Conservation (phyloP, 2,329 filamentous ascomycete genomes). For the Diaporthe destruens region DNA sequence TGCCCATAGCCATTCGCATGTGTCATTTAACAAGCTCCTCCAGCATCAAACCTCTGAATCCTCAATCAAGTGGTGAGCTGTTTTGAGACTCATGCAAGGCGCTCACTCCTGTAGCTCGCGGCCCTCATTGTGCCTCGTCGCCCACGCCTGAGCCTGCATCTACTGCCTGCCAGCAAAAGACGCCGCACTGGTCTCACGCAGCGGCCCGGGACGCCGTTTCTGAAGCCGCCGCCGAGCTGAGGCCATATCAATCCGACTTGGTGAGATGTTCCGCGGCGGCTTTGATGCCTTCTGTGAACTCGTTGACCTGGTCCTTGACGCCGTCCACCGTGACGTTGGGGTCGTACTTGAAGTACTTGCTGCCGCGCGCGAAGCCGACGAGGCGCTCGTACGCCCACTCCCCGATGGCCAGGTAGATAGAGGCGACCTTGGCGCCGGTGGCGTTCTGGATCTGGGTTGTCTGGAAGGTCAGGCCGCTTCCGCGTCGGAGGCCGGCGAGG, state of each 20-base stretch:
- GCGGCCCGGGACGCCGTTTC: not conserved
- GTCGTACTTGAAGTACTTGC: slow-evolving; percentile 40
- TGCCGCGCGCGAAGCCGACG: slow-evolving; percentile 37
- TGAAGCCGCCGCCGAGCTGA: not conserved
- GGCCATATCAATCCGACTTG: not conserved
- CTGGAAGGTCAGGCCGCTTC: slow-evolving; percentile 41
- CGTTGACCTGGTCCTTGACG: slow-evolving; percentile 40
- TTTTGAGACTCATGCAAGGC: not conserved
- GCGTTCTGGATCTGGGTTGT: slow-evolving; percentile 37
- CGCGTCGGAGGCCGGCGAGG: slow-evolving; percentile 40
- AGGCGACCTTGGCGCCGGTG: slow-evolving; percentile 26
- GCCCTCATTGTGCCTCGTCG: too few species aligned
- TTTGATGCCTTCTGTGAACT: slow-evolving; percentile 40
- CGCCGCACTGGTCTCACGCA: not conserved
- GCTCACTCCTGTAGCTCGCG: too few species aligned
- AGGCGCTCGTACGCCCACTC: slow-evolving; percentile 40
- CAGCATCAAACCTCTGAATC: not conserved
- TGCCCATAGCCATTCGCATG: not conserved
- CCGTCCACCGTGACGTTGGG: slow-evolving; percentile 40
- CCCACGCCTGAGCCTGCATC: not conserved
- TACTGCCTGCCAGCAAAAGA: too few species aligned
- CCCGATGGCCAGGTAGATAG: slow-evolving; percentile 38
- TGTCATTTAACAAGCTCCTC: not conserved
- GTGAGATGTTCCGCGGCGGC: slow-evolving; percentile 33
- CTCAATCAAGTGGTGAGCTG: too few species aligned